These are phyloP conservation scores for Aspergillus spinulosporus DNA, from an alignment of 2,329 filamentous ascomycete genomes.

Conservation along the genomic window DNA sequence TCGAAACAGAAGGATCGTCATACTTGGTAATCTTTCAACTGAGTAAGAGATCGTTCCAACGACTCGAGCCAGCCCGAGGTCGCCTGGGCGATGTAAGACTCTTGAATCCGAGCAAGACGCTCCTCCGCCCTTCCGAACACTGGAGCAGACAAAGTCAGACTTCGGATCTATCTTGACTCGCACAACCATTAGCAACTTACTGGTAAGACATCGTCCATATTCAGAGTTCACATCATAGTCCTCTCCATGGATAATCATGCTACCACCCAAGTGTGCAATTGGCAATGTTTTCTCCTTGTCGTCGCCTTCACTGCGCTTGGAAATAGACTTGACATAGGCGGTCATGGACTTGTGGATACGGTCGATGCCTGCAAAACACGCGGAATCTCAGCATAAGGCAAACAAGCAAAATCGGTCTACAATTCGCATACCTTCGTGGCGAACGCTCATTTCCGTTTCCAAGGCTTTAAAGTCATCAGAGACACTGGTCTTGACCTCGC, in stretches of 20 bases:
- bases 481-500: conserved; percentile 80
- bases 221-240: conserved; percentile 90
- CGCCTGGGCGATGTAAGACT: conserved; percentile 74
- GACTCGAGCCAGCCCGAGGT: conserved; percentile 86
- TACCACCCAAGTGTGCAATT: conserved; percentile 74
- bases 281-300: conserved; percentile 87
- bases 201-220: conserved; percentile 80
- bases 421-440: conserved; percentile 72
- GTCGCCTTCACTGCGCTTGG: conserved; percentile 78
- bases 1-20: conserved; percentile 26
- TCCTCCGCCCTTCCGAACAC: conserved; percentile 84
- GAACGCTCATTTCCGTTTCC: conserved; percentile 84
- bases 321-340: conserved; percentile 82
- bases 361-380: conserved; percentile 72
- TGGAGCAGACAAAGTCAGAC: conserved; percentile 33
- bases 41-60: conserved; percentile 81
- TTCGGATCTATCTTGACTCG: not conserved
- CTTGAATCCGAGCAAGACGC: conserved; percentile 79
- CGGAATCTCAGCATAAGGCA: conserved; percentile 18
- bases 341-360: conserved; percentile 83
- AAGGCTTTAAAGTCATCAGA: conserved; percentile 89
- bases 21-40: conserved; percentile 98
- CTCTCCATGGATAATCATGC: conserved; percentile 85
- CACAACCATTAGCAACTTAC: conserved; percentile 48
- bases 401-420: not conserved